Evolutionary conservation across 306 rosid species (phyloP), one percentile per base, ranked within the genome.

Genomic region (Citrullus amarus): DNA sequence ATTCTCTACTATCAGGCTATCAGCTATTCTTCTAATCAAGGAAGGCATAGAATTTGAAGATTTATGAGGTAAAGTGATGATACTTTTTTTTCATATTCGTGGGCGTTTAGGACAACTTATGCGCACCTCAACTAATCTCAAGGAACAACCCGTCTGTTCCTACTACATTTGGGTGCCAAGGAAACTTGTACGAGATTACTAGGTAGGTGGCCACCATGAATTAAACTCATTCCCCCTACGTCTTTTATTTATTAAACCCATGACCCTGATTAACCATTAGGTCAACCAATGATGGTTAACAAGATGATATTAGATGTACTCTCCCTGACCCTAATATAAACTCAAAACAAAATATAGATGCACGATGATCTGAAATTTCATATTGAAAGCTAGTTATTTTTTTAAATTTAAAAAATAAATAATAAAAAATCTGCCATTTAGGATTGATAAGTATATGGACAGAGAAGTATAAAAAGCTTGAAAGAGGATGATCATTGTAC

Each of bases 401-500:
- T 25, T 25, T 25, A 25, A 25, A 25, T 25, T 25, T 44, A 0
- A 43, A 43, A 41, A 0, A 8, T 0, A 6, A 41, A 41, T 6
- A 6, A 41, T 6, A 43, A 11, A 46, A 46, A 46, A 46, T 1
- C 54, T 41, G 30, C 18, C 6, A 43, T 44, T 41, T 69, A 16
- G 44, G 56, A 69, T 69, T 69, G 38, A 43, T 68, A 39, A 69
- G 2, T 9, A 46, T 46, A 25, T 67, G 46, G n/a, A 18, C 43
- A 60, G 22, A 22, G 5, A 73, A 12, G 54, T 55, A 38, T n/a
- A 51, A 60, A 17, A 13, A 57, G 25, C 15, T 32, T 67, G 44
- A 34, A 79, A 44, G 51, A 46, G 69, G 41, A 30, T 17, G 67
- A 85, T 41, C 46, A 86, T 61, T 93, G 65, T 89, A 91, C 98